phyloP scores from a whole-genome alignment of 768 basidiomycete genomes.

The Saitozyma podzolica region DNA sequence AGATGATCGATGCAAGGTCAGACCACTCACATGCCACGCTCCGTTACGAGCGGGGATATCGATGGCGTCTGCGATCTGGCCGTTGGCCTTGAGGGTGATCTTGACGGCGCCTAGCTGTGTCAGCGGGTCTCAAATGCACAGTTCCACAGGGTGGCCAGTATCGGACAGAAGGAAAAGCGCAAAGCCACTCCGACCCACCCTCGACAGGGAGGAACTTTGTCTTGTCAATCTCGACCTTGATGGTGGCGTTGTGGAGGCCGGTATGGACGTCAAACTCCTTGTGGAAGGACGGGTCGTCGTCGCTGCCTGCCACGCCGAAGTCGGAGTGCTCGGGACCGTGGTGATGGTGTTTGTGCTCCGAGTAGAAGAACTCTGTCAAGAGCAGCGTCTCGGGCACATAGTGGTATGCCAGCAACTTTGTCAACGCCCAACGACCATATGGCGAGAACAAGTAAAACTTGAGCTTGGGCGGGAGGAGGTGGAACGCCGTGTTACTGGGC shows the following conservation, averaged over 20 bases:
- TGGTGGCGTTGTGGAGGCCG: slow-evolving; percentile 38
- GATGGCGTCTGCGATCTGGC: slow-evolving; percentile 50
- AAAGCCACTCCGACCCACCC: slow-evolving; percentile 22
- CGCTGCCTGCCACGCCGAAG: slow-evolving; percentile 22
- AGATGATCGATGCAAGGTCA: slow-evolving; percentile 27
- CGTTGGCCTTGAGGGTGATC: slow-evolving; percentile 50
- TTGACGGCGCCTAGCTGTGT: slow-evolving; percentile 39
- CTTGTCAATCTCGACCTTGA: slow-evolving; percentile 59
- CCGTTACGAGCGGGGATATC: slow-evolving; percentile 64
- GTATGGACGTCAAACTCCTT: slow-evolving; percentile 42
- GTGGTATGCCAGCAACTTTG: slow-evolving; percentile 64
- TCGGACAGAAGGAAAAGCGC: background rate
- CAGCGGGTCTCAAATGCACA: background rate
- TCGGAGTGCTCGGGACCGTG: slow-evolving; percentile 15
- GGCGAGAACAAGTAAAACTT: slow-evolving; percentile 64
- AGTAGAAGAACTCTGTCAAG: slow-evolving; percentile 52
- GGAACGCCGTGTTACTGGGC: slow-evolving; percentile 51
- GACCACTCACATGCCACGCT: slow-evolving; percentile 59
- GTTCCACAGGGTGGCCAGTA: background rate
- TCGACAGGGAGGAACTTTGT: slow-evolving; percentile 52
- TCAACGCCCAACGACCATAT: slow-evolving; percentile 59
- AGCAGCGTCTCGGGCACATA: slow-evolving; percentile 61
- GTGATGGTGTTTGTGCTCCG: slow-evolving; percentile 16
- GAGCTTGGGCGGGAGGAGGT: slow-evolving; percentile 59
- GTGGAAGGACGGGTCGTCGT: slow-evolving; percentile 47